phyloP scores from a whole-genome alignment of 345 rosid species.

The Syzygium jambos region DNA sequence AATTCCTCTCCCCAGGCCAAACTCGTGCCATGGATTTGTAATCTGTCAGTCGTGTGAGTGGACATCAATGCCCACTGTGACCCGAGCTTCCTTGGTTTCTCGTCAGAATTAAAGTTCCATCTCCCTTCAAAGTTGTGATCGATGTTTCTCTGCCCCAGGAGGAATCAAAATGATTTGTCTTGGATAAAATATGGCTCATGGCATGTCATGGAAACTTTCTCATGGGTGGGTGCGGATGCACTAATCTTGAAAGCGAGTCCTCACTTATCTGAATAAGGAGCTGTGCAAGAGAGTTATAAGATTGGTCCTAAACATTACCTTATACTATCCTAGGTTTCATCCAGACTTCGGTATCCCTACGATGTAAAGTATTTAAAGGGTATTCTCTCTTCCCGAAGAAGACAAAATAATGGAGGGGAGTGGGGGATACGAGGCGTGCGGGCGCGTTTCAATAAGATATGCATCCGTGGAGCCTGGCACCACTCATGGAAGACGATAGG shows the following conservation, averaged over 20 bases:
- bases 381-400: too few relatives aligned
- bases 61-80: not conserved
- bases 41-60: not conserved
- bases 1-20: not conserved
- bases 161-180: not conserved
- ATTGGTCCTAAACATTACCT: too few relatives aligned
- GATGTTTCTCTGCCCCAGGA: not conserved
- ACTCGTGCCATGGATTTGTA: not conserved
- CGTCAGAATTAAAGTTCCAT: not conserved
- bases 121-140: not conserved
- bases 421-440: too few relatives aligned
- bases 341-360: too few relatives aligned
- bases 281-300: too few relatives aligned
- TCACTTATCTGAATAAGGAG: too few relatives aligned
- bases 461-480: too few relatives aligned
- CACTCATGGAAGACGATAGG: too few relatives aligned
- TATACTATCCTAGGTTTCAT: too few relatives aligned
- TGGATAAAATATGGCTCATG: not conserved
- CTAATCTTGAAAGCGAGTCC: not conserved
- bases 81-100: not conserved
- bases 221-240: not conserved
- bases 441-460: too few relatives aligned
- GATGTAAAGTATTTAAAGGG: too few relatives aligned
- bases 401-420: too few relatives aligned
- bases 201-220: not conserved